phyloP scores from a whole-genome alignment of 768 basidiomycete genomes.

The Leccinum longicurvipes region DNA sequence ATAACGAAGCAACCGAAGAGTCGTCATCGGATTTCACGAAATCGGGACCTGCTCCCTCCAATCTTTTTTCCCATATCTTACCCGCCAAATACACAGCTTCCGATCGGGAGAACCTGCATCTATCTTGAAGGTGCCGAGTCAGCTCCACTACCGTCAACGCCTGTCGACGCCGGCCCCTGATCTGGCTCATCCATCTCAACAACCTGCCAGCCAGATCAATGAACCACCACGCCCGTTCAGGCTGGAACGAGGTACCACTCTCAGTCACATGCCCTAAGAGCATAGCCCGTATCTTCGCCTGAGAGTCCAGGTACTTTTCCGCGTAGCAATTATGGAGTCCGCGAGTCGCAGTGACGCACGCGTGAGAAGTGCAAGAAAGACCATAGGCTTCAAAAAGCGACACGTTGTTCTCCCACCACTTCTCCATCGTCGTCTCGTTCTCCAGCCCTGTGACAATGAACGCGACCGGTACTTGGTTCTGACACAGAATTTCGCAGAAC shows the following conservation, averaged over 20 bases:
- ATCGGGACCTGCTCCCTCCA: constrained; percentile 19
- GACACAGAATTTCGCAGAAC: constrained; percentile 31
- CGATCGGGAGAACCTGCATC: constrained; percentile 19
- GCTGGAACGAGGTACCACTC: constrained; percentile 15
- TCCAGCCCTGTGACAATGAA: constrained; percentile 33
- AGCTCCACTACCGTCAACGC: constrained; percentile 19
- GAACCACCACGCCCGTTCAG: constrained; percentile 25
- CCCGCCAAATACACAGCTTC: constrained; percentile 22
- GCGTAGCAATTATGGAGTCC: constrained; percentile 24
- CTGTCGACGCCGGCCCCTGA: constrained; percentile 8
- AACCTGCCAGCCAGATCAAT: constrained; percentile 20
- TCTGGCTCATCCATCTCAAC: constrained; percentile 18
- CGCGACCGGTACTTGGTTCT: constrained; percentile 30
- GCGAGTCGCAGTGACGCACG: constrained; percentile 37
- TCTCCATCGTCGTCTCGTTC: constrained; percentile 32
- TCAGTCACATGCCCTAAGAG: constrained; percentile 19
- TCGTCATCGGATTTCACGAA: constrained; percentile 22
- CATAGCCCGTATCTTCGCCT: constrained; percentile 19
- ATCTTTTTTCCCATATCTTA: constrained; percentile 23
- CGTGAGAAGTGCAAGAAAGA: constrained; percentile 31
- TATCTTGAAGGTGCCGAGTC: constrained; percentile 20
- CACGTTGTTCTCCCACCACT: constrained; percentile 35
- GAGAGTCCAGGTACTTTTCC: constrained; percentile 34
- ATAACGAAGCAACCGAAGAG: constrained; percentile 12
- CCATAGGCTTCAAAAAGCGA: constrained; percentile 25